Evolutionary conservation across 2,329 filamentous ascomycete species (phyloP), one percentile per base, ranked within the genome.

Genomic region (Penicillium sp.): DNA sequence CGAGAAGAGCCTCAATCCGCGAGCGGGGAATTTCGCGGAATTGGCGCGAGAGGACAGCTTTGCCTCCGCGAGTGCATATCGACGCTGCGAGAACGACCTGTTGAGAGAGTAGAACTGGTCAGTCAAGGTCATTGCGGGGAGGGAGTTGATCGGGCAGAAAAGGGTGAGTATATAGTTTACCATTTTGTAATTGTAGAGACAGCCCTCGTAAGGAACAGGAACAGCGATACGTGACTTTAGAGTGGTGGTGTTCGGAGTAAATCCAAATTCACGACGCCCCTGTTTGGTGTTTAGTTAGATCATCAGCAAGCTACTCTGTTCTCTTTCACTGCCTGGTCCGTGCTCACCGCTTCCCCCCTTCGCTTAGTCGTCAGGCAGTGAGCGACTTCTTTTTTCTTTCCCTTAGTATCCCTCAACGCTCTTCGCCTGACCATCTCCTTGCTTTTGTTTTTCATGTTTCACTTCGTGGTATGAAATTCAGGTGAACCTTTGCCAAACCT

Each of bases 81-180:
- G 95, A 98, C 72, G 95, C 95, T 78, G 93, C 95, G 77, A 99
- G 91, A 77, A 99, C 92, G 77, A 99, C 95, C 95, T 97, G 68
- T 62, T 62, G 66, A 64, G 67, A 54, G 61, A 55, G 50, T 35
- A 25, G 37, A 31, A 9, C 10, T 31, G 44, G 42, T 59, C 31
- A 59, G 26, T 35, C 37, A 44, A 27, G 3, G 16, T 35, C 53
- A 46, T 46, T 35, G 31, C 27, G 39, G 39, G 44, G 53, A 46
- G 35, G 11, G 23, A 11, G 42, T 9, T 27, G 37, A 27, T 23
- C 11, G 19, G 16, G 33, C 1, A 43, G 43, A 46, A 29, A 26
- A 27, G 44, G n/a, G 43, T 23, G 27, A 57, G 39, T 23, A 46
- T 23, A 43, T 11, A 23, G 29, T 59, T 37, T 63, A 75, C 72